Evolutionary conservation across 2,329 filamentous ascomycete genomes (phyloP).

Genomic region (Cyclaneusma minus): DNA sequence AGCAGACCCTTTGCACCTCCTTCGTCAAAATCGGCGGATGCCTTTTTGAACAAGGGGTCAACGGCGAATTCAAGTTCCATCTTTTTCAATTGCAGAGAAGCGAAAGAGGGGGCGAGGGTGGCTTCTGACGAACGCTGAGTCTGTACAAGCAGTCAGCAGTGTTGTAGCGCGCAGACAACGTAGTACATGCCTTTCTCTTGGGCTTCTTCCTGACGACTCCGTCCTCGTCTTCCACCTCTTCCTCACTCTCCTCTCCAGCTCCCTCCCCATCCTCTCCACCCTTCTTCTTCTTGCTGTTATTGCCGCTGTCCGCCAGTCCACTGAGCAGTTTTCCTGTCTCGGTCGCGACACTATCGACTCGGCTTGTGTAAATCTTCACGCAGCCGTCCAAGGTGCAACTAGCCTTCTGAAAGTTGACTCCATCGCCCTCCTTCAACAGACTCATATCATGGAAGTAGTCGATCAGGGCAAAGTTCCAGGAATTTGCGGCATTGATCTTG

Average conservation of each 20-base stretch:
- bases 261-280: constrained; percentile 49
- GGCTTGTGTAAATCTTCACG: constrained; percentile 97
- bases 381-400: constrained; percentile 96
- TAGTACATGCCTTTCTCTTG: constrained; percentile 57
- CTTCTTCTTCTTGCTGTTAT: constrained; percentile 56
- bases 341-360: constrained; percentile 94
- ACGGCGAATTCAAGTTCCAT: constrained; percentile 95
- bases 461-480: constrained; percentile 99
- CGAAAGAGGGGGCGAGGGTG: constrained; percentile 82
- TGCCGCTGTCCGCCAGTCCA: constrained; percentile 74
- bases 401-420: constrained; percentile 96
- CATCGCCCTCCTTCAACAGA: constrained; percentile 84
- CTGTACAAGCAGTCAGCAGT: constrained; percentile 19
- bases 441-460: constrained; percentile 99
- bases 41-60: constrained; percentile 98
- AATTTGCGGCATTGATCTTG: constrained; percentile 95
- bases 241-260: constrained; percentile 50
- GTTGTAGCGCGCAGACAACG: constrained; percentile 2
- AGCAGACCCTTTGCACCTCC: constrained; percentile 90
- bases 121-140: constrained; percentile 72
- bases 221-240: constrained; percentile 42
- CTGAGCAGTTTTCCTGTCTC: constrained; percentile 92
- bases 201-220: constrained; percentile 39
- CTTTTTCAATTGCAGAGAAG: constrained; percentile 84
- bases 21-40: constrained; percentile 95